phyloP scores from a whole-genome alignment of 2,329 filamentous ascomycete species.

The Huntiella omanensis region DNA sequence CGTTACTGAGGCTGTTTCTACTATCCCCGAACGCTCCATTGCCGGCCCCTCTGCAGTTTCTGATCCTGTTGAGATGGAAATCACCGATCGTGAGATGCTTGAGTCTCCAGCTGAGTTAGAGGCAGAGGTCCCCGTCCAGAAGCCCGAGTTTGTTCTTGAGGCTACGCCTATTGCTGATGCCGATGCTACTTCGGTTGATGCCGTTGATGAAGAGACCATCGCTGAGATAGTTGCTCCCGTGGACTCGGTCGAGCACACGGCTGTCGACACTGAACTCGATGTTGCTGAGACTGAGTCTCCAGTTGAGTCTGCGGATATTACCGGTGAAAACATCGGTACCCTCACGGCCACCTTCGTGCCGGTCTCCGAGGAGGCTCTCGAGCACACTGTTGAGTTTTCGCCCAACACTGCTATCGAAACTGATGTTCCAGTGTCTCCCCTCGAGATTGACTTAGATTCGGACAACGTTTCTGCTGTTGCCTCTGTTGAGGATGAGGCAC shows the following conservation, averaged over 20 bases:
- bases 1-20: not conserved
- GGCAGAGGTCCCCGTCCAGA: slow-evolving; percentile 2
- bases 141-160: not conserved
- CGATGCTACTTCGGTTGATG: not conserved
- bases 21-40: not conserved
- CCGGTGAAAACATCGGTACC: no score
- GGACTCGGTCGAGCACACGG: not conserved
- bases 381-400: no score
- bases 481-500: not conserved
- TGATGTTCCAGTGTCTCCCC: no score
- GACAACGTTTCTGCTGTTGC: not conserved
- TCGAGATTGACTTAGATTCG: no score
- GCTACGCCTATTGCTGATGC: not conserved
- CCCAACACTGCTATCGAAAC: no score
- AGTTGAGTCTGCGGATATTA: no score
- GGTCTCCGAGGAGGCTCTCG: no score
- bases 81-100: slow-evolving; percentile 5
- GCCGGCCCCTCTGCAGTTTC: not conserved
- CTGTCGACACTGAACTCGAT: not conserved
- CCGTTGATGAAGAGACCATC: not conserved
- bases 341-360: no score
- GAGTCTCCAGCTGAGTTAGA: slow-evolving; percentile 1
- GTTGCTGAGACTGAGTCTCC: not conserved
- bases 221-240: not conserved
- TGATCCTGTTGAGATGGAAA: slow-evolving; percentile 2